Conservation (phyloP, 345 rosid species). For the Bruguiera sexangula region DNA sequence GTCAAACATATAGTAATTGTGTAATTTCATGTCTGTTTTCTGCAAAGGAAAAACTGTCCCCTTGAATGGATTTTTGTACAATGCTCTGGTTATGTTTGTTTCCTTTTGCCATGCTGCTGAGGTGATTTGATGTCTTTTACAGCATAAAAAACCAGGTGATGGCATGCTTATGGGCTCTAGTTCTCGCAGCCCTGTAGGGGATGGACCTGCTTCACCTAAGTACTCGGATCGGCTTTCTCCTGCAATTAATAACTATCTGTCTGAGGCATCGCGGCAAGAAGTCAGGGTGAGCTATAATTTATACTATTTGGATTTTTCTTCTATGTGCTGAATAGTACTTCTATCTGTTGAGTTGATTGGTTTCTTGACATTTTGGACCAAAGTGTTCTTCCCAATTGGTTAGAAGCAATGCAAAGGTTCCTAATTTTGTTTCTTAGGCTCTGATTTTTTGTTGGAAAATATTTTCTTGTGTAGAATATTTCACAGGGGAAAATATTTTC, state of each 20-base stretch:
- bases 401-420: not conserved
- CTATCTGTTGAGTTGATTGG: not conserved
- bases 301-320: not conserved
- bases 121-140: slow-evolving; percentile 30
- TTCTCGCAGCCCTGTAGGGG: slow-evolving; percentile 80
- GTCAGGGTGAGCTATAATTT: slow-evolving; percentile 55
- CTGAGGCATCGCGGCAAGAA: slow-evolving; percentile 99
- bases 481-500: too few species aligned
- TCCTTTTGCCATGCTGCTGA: slow-evolving; percentile 2
- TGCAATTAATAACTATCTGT: slow-evolving; percentile 81
- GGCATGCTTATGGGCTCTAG: slow-evolving; percentile 84
- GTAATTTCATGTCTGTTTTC: too few species aligned
- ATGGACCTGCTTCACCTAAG: slow-evolving; percentile 88
- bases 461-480: too few species aligned
- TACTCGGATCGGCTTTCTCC: slow-evolving; percentile 99
- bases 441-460: too few species aligned
- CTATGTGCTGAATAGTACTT: not conserved
- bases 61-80: not conserved
- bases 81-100: not conserved
- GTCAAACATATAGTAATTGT: too few species aligned
- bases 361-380: not conserved
- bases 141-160: slow-evolving; percentile 89
- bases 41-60: too few species aligned
- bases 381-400: not conserved
- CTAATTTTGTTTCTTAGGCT: not conserved